These are phyloP conservation scores for Rubia peregrina DNA, from an alignment of 305 asterid genomes.

Conservation along the genomic window DNA sequence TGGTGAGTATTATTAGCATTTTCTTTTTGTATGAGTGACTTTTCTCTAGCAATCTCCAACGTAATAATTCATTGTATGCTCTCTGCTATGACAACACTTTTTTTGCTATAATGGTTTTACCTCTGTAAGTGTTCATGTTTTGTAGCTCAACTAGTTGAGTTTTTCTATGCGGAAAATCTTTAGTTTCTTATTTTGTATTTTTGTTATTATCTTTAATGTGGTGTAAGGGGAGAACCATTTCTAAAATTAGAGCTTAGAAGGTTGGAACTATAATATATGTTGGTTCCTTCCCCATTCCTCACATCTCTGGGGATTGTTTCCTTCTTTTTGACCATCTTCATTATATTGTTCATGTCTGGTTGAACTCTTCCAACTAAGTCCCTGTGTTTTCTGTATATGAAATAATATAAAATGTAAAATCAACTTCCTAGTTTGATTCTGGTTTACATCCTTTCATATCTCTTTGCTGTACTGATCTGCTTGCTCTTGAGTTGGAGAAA, in stretches of 20 bases:
- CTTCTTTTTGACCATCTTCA: background rate
- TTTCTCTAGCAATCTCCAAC: conserved; percentile 9
- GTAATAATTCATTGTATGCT: background rate
- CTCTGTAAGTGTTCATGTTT: background rate
- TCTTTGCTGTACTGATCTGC: background rate
- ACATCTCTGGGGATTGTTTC: background rate
- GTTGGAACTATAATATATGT: background rate
- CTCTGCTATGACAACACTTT: background rate
- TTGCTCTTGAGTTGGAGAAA: conserved; percentile 5
- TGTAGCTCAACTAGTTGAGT: background rate
- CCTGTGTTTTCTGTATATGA: background rate
- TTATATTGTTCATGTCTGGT: background rate
- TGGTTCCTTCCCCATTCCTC: background rate
- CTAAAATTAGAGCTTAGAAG: conserved; percentile 1
- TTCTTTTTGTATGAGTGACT: background rate
- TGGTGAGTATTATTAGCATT: conserved; percentile 36
- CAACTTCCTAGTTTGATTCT: background rate
- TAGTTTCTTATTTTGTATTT: background rate
- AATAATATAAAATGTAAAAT: background rate
- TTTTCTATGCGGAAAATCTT: background rate
- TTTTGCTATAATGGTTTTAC: background rate
- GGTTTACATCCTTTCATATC: background rate
- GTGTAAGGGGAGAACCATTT: background rate
- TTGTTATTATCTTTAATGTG: background rate
- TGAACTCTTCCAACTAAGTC: background rate